Conservation (phyloP, 352 stramenopile species). For the Globisporangium canariense region DNA sequence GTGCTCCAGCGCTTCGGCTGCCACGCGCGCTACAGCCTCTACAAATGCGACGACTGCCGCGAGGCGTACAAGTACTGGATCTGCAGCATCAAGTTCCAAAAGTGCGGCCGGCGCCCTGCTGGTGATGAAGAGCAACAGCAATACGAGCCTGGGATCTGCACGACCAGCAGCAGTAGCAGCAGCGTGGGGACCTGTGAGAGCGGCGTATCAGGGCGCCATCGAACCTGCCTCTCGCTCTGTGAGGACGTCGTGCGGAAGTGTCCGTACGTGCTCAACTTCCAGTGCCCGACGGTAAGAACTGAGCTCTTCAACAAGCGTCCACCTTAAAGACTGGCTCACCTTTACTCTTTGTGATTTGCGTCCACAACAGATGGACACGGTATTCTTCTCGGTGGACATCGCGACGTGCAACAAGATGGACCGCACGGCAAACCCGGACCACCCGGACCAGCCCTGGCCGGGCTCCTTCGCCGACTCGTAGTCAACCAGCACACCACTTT, state of each 20-base stretch:
- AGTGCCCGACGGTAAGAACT: constrained; percentile 58
- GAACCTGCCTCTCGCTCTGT: constrained; percentile 77
- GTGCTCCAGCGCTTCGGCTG: constrained; percentile 81
- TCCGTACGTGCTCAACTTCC: constrained; percentile 82
- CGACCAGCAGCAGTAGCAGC: constrained; percentile 9
- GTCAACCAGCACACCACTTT: neutral
- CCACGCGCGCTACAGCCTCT: constrained; percentile 76
- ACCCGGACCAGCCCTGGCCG: constrained; percentile 58
- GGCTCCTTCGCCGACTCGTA: constrained; percentile 68
- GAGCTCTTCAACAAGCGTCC: neutral
- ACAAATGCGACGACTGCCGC: constrained; percentile 77
- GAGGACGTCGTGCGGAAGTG: constrained; percentile 86
- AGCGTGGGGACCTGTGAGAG: constrained; percentile 32
- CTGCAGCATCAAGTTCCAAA: constrained; percentile 83
- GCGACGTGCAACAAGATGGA: constrained; percentile 76
- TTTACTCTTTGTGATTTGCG: neutral
- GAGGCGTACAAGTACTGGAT: constrained; percentile 90
- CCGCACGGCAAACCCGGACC: constrained; percentile 61
- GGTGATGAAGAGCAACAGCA: neutral
- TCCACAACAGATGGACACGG: constrained; percentile 48
- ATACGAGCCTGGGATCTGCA: neutral
- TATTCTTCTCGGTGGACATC: constrained; percentile 73
- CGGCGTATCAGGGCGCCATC: constrained; percentile 38
- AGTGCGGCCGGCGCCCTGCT: constrained; percentile 33
- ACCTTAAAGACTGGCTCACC: neutral